Evolutionary conservation across 306 rosid species (phyloP), one percentile per base, ranked within the genome.

Genomic region (Gleditsia sinensis): DNA sequence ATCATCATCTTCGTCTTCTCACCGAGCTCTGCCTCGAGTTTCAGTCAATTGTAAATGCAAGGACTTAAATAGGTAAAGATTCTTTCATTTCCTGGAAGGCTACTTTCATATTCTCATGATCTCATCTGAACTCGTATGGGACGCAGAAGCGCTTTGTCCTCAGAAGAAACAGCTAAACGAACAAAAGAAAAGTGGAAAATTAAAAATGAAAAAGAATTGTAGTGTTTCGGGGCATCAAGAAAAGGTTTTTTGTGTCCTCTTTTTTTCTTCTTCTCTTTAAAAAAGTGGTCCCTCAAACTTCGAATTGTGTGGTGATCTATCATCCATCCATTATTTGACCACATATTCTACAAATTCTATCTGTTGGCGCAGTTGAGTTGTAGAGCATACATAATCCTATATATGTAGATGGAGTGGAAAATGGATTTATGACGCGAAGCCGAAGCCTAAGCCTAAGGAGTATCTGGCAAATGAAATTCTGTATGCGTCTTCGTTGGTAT

Each of bases 1-100:
- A 43, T 78, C 75, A 55, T 56, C 55, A 76, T 71, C 69, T 79
- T 84, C 89, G 74, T 86, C 73, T 72, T 83, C 59, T 74, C 33
- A 60, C 59, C 12, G n/a, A 51, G 19, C 39, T 20, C 62, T 61
- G 17, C 45, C 63, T 75, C 55, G 75, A 24, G 66, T 81, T 73
- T 64, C 39, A 72, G 70, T 34, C 20, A 19, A 7, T 36, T 45
- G 33, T 21, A 68, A 76, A 69, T 36, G 76, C 51, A 30, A 48
- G 39, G 77, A 46, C 7, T 32, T 53, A 55, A 53, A 21, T 33
- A 40, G 65, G 69, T 19, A 12, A 55, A 39, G 64, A 75, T 61
- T 43, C 27, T 69, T 14, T 40, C 27, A 60, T 14, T 40, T 34
- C 48, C 40, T 28, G 30, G 20, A 45, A 34, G 68, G 6, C 23